Evolutionary conservation across 371 early-diverging fungal genomes (phyloP).

Genomic region (Fennellomyces sp.): DNA sequence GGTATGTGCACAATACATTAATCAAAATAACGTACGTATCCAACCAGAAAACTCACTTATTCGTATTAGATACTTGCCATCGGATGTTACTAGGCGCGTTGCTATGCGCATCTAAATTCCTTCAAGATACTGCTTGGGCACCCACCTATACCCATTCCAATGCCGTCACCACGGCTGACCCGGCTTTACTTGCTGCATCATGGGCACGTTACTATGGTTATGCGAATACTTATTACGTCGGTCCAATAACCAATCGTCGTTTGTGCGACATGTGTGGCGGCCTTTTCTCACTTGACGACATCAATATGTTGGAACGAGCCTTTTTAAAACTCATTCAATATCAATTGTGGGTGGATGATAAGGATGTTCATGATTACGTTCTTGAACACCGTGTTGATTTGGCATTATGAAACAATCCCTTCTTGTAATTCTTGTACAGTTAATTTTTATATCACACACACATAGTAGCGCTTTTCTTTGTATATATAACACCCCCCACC

Average conservation of each 20-base stretch:
- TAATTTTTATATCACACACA: not conserved
- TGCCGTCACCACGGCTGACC: not conserved
- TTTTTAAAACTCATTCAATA: slow-evolving; percentile 50
- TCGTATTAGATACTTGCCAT: slow-evolving; percentile 48
- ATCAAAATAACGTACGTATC: not conserved
- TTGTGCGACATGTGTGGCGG: slow-evolving; percentile 42
- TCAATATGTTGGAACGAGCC: slow-evolving; percentile 40
- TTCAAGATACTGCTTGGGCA: slow-evolving; percentile 72
- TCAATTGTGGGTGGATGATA: slow-evolving; percentile 45
- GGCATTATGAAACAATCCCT: slow-evolving; percentile 21
- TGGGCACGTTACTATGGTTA: slow-evolving; percentile 18
- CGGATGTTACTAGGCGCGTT: slow-evolving; percentile 81
- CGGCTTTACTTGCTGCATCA: slow-evolving; percentile 1
- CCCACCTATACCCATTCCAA: slow-evolving; percentile 11
- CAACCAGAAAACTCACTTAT: not conserved
- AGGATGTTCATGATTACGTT: slow-evolving; percentile 35
- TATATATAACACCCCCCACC: not conserved
- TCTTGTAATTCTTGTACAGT: not conserved
- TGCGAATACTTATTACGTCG: slow-evolving; percentile 7
- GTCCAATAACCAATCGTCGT: slow-evolving; percentile 32
- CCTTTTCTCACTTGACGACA: slow-evolving; percentile 35
- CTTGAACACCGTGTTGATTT: slow-evolving; percentile 35
- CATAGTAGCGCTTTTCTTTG: not conserved
- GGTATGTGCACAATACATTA: slow-evolving; percentile 14
- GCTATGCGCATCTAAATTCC: slow-evolving; percentile 75